phyloP scores from a whole-genome alignment of 768 basidiomycete genomes.

The Phylloporus sp. region DNA sequence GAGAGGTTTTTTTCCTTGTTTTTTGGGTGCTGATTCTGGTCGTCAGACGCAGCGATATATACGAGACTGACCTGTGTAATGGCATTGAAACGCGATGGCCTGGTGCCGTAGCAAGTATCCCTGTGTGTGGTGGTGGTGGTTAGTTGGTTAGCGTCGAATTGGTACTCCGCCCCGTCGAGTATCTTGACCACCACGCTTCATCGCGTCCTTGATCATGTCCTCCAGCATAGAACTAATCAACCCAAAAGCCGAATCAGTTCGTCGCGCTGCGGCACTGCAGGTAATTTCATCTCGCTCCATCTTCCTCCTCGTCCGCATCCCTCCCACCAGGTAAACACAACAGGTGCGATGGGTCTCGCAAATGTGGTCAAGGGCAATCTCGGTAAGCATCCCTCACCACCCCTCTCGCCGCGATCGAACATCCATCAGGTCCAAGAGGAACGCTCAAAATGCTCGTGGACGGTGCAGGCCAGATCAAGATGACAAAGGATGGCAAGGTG shows the following conservation, averaged over 20 bases:
- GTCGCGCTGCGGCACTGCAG: slow-evolving; percentile 88
- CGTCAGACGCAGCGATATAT: slow-evolving; percentile 22
- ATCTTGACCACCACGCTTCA: slow-evolving; percentile 19
- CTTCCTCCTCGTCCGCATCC: slow-evolving; percentile 20
- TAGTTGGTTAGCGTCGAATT: slow-evolving; percentile 25
- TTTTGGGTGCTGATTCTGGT: too few relatives aligned
- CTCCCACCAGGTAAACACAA: slow-evolving; percentile 71
- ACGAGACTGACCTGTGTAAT: slow-evolving; percentile 18
- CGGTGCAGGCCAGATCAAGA: slow-evolving; percentile 97
- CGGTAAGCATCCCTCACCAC: slow-evolving; percentile 50
- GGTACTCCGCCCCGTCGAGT: slow-evolving; percentile 26
- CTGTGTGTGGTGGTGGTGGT: slow-evolving; percentile 24
- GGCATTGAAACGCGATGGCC: slow-evolving; percentile 31
- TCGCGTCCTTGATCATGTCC: slow-evolving; percentile 40
- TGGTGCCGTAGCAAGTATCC: slow-evolving; percentile 33
- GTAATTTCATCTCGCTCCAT: slow-evolving; percentile 37
- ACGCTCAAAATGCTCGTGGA: slow-evolving; percentile 99
- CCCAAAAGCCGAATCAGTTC: slow-evolving; percentile 91
- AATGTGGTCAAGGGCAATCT: slow-evolving; percentile 96
- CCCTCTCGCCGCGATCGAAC: slow-evolving; percentile 24
- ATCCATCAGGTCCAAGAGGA: slow-evolving; percentile 76
- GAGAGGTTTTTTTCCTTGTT: too few relatives aligned
- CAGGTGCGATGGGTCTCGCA: slow-evolving; percentile 94
- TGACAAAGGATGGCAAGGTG: slow-evolving; percentile 99
- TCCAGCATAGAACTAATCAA: slow-evolving; percentile 94